Evolutionary conservation across 805 yeast species (phyloP).

Genomic region (Babjeviella inositovora): DNA sequence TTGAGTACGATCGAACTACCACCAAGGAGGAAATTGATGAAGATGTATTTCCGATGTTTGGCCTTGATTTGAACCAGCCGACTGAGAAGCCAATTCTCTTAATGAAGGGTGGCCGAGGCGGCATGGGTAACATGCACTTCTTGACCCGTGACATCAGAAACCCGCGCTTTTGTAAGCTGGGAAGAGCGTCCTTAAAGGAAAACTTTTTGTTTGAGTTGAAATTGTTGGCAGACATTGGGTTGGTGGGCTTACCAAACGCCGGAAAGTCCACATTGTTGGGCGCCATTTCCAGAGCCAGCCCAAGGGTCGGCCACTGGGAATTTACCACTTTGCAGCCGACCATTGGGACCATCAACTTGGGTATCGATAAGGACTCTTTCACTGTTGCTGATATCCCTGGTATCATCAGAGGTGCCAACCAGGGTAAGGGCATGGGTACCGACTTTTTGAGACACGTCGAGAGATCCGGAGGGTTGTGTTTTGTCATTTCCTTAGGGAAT

Average conservation of each 20-base stretch:
- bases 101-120: conserved; percentile 81
- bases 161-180: conserved; percentile 77
- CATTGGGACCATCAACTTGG: conserved; percentile 68
- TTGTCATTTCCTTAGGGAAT: conserved; percentile 67
- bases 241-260: conserved; percentile 93
- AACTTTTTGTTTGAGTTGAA: conserved; percentile 72
- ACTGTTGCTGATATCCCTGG: conserved; percentile 98
- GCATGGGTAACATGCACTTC: conserved; percentile 94
- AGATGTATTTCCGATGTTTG: conserved; percentile 71
- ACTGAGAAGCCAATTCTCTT: conserved; percentile 53
- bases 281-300: conserved; percentile 79
- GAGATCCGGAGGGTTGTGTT: conserved; percentile 77
- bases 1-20: conserved; percentile 42
- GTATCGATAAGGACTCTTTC: conserved; percentile 47
- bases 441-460: conserved; percentile 89
- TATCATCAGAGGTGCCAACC: conserved; percentile 73
- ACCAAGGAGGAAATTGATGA: conserved; percentile 36
- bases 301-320: conserved; percentile 92
- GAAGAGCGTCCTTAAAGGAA: conserved; percentile 53
- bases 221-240: conserved; percentile 80
- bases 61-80: conserved; percentile 53
- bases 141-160: conserved; percentile 70
- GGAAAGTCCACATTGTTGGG: conserved; percentile 85
- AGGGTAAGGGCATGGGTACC: conserved; percentile 83
- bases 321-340: conserved; percentile 90